These are phyloP conservation scores for Cordia subcordata DNA, from an alignment of 257 asterid species.

Conservation along the genomic window DNA sequence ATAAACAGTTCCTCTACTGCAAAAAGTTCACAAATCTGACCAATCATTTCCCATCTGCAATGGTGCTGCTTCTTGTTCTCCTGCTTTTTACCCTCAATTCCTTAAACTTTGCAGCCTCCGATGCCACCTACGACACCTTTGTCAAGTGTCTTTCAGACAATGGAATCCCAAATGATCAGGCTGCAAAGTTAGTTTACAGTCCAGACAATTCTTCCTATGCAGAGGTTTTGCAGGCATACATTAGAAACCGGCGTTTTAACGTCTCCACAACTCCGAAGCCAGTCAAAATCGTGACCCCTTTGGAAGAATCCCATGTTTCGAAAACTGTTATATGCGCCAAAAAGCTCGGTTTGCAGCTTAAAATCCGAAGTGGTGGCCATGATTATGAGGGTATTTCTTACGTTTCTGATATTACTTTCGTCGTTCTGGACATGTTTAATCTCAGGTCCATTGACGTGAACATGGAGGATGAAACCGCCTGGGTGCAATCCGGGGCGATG, in stretches of 20 bases:
- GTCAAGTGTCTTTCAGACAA: slow-evolving; percentile 19
- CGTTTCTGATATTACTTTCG: slow-evolving; percentile 16
- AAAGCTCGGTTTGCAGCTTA: slow-evolving; percentile 21
- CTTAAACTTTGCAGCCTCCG: slow-evolving; percentile 9
- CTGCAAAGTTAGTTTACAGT: slow-evolving; percentile 18
- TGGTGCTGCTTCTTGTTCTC: slow-evolving; percentile 8
- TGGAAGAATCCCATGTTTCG: slow-evolving; percentile 10
- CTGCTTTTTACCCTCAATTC: neutral
- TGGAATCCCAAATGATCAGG: slow-evolving; percentile 8
- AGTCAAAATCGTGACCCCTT: slow-evolving; percentile 30
- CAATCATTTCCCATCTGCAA: neutral
- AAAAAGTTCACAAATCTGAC: neutral
- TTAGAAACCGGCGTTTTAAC: slow-evolving; percentile 31
- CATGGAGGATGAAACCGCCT: neutral
- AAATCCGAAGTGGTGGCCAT: slow-evolving; percentile 53
- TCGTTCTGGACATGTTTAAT: slow-evolving; percentile 40
- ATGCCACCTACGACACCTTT: slow-evolving; percentile 17
- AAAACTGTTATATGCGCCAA: slow-evolving; percentile 28
- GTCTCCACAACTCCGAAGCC: slow-evolving; percentile 30
- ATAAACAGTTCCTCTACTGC: neutral
- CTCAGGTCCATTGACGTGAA: slow-evolving; percentile 20
- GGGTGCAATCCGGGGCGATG: slow-evolving; percentile 11
- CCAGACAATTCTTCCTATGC: slow-evolving; percentile 20
- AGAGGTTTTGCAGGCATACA: slow-evolving; percentile 16
- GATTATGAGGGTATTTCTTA: slow-evolving; percentile 44